Evolutionary conservation across 805 yeast genomes (phyloP).

Genomic region (Cyberlindnera mississippiensis): DNA sequence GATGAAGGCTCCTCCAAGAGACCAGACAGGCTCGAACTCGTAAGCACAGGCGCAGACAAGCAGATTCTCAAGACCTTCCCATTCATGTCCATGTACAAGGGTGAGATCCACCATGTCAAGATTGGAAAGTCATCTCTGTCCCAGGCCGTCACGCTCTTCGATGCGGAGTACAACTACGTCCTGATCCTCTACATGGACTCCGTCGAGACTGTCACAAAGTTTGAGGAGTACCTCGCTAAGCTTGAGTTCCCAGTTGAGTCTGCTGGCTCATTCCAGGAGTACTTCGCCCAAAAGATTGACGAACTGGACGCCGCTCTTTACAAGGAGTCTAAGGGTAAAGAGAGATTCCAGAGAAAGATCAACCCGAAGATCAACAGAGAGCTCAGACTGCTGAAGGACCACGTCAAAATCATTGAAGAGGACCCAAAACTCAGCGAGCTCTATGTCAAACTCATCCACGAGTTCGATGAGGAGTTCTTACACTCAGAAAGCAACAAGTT

Average conservation of each 20-base stretch:
- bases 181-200: constrained; percentile 20
- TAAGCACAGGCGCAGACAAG: constrained; percentile 3
- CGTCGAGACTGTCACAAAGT: not conserved
- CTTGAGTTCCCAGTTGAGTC: constrained; percentile 8
- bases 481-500: constrained; percentile 12
- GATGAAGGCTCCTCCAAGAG: constrained; percentile 26
- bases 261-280: constrained; percentile 8
- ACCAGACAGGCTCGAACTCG: constrained; percentile 16
- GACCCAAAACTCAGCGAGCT: constrained; percentile 9
- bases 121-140: constrained; percentile 10
- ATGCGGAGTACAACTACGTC: constrained; percentile 24
- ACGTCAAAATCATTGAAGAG: constrained; percentile 21
- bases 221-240: constrained; percentile 11
- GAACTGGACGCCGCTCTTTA: constrained; percentile 21
- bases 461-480: constrained; percentile 23
- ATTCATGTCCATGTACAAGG: constrained; percentile 20
- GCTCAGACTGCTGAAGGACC: constrained; percentile 10
- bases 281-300: constrained; percentile 14
- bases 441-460: constrained; percentile 16
- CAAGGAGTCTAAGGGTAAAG: constrained; percentile 21
- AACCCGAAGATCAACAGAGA: constrained; percentile 22
- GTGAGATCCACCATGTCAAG: constrained; percentile 15
- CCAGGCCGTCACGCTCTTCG: constrained; percentile 16
- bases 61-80: constrained; percentile 20
- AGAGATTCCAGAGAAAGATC: constrained; percentile 22